A percentile compares a stretch with the other conserved stretches of the same genome.
Evolutionary conservation across 192 early-diverging fungal genomes (phyloP).

Genomic region (Cetraspora pellucida): DNA sequence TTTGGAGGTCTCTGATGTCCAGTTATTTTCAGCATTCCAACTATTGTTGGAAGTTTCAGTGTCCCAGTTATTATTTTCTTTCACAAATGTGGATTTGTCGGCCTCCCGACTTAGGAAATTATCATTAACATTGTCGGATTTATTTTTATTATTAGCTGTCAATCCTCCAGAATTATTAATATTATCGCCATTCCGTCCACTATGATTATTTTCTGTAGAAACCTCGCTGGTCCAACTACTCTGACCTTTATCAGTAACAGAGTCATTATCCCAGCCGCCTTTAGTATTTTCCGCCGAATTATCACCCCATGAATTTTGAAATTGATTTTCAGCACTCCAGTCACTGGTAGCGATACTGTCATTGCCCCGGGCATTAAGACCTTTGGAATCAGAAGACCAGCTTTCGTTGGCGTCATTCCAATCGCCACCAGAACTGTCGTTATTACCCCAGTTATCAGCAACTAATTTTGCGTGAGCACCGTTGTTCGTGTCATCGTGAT

Average conservation of each 20-base stretch:
- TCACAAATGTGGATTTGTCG: neutral
- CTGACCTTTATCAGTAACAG: slow-evolving; percentile 1
- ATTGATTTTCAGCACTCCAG: slow-evolving; percentile 17
- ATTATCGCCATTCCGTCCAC: neutral
- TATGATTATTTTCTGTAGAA: neutral
- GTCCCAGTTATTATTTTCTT: slow-evolving; percentile 20
- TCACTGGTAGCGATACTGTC: neutral
- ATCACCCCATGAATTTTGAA: neutral
- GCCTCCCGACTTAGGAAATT: neutral
- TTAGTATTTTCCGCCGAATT: slow-evolving; percentile 10
- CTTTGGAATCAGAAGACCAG: neutral
- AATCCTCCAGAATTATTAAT: neutral
- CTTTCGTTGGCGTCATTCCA: slow-evolving; percentile 4
- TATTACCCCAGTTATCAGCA: slow-evolving; percentile 7
- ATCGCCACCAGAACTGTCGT: neutral
- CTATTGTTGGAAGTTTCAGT: slow-evolving; percentile 6
- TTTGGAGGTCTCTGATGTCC: slow-evolving; percentile 5
- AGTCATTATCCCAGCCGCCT: neutral
- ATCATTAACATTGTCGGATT: neutral
- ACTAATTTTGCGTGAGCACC: neutral
- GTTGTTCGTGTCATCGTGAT: slow-evolving; percentile 1
- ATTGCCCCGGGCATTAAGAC: neutral
- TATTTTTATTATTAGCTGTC: neutral
- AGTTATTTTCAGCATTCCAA: slow-evolving; percentile 23
- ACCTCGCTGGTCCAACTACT: neutral